Evolutionary conservation across 2,329 filamentous ascomycete species (phyloP), one percentile per base, ranked within the genome.

Genomic region (Pseudocercospora musae): DNA sequence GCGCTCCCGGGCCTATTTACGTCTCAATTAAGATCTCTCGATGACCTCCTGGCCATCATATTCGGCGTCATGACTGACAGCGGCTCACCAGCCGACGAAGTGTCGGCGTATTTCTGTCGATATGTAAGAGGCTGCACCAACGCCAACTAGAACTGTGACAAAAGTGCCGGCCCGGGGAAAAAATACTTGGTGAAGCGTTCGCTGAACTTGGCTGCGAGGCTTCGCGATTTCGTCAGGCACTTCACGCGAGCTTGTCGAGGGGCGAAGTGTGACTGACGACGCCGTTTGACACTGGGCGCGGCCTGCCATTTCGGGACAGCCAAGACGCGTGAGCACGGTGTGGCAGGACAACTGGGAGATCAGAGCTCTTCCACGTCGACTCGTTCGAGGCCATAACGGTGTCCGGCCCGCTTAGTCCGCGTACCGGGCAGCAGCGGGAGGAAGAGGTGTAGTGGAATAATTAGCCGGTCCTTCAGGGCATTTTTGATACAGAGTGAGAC

Each of bases 221-320:
- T 23, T 25, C n/a, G n/a, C n/a, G n/a, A n/a, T n/a, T n/a, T n/a
- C n/a, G n/a, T n/a, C n/a, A n/a, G n/a, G n/a, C n/a, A n/a, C n/a
- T n/a, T n/a, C n/a, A n/a, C n/a, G n/a, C n/a, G n/a, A n/a, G n/a
- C n/a, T n/a, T n/a, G n/a, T n/a, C n/a, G n/a, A n/a, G n/a, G n/a
- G n/a, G n/a, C n/a, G n/a, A n/a, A n/a, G n/a, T n/a, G n/a, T n/a
- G n/a, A n/a, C n/a, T n/a, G n/a, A n/a, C n/a, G n/a, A n/a, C n/a
- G n/a, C 48, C 53, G 53, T 56, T 56, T n/a, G 37, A 27, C 20
- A 56, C 53, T 21, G 53, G n/a, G n/a, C n/a, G n/a, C n/a, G n/a
- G n/a, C 37, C 53, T 56, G 53, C 53, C 53, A 40, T 40, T 44
- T 55, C 48, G 31, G 48, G 48, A 52, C 23, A 18, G 1, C 23